Base-by-base conservation (phyloP, 495 filamentous ascomycete species). In the Podospora fimiseda region DNA sequence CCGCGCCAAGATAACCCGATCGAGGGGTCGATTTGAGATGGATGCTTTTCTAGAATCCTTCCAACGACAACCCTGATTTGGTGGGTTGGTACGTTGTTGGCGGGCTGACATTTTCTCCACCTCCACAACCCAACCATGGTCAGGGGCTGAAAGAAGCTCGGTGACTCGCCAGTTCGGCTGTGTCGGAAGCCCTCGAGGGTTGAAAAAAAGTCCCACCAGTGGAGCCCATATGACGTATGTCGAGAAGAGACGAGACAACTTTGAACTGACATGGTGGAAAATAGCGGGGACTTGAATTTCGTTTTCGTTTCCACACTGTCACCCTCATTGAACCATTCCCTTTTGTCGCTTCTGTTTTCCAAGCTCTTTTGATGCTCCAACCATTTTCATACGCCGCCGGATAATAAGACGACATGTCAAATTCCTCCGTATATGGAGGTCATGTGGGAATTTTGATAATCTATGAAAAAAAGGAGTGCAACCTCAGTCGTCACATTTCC, bases 111-210 rank as follows among this genome's bases (percentile, higher is more conserved):
- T n/a, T n/a, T 21, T 24, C 44, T 46, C 44, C 50, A 47, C 50
- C 43, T 57, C 50, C 50, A 44, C 49, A 57, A 39, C 41, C 39
- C 20, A 2, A 9, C 14, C 2, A 51, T 40, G 40, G 30, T 42
- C 42, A 48, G 36, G 46, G n/a, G n/a, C n/a, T n/a, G n/a, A n/a
- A n/a, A n/a, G n/a, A n/a, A n/a, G n/a, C n/a, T n/a, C n/a, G n/a
- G n/a, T n/a, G n/a, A 52, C 45, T 43, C 49, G 48, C 54, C 54
- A 37, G 54, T 43, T 57, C 54, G 54, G 54, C 48, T 52, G 48
- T 23, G 54, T 52, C 48, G 54, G 54, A 47, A 56, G 2, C 9
- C 16, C 18, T 2, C 14, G 19, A 16, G 33, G 33, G 8, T 37
- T 37, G 8, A 37, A 37, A 8, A 8, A 37, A 15, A 36, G 16